A percentile compares a stretch with the other conserved stretches of the same genome.
These are phyloP conservation scores for Tulasnella sp. DNA, from an alignment of 768 basidiomycete genomes.

Conservation along the genomic window DNA sequence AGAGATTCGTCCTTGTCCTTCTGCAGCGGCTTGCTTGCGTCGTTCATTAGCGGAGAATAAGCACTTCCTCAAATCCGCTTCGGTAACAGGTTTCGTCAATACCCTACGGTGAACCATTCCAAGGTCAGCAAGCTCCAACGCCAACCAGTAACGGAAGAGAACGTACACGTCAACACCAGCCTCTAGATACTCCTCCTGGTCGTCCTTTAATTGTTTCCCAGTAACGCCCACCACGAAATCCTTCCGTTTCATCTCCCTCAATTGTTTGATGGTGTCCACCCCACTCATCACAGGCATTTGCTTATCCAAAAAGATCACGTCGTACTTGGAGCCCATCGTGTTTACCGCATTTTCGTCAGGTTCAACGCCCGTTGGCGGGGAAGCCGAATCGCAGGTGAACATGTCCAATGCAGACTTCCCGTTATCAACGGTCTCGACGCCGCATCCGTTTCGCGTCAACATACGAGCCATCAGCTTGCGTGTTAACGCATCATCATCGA, in stretches of 20 bases:
- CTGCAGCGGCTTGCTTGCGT: neutral
- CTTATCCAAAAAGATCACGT: constrained; percentile 36
- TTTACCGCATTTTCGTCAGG: too few relatives aligned
- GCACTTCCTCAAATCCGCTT: constrained; percentile 21
- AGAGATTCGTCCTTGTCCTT: too few relatives aligned
- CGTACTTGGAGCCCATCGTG: constrained; percentile 31
- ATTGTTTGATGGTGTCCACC: constrained; percentile 31
- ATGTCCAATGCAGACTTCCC: constrained; percentile 34
- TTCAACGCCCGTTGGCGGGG: too few relatives aligned
- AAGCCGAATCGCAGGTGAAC: constrained; percentile 3
- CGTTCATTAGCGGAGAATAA: constrained; percentile 21
- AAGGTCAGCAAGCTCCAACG: neutral
- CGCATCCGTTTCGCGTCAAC: constrained; percentile 35
- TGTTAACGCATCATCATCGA: constrained; percentile 38
- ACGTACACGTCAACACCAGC: constrained; percentile 32
- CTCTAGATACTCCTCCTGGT: constrained; percentile 32
- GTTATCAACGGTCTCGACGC: constrained; percentile 35
- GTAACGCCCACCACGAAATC: constrained; percentile 36
- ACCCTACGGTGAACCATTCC: constrained; percentile 7
- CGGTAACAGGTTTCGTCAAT: constrained; percentile 28
- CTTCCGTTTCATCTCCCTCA: constrained; percentile 31
- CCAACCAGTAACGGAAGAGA: neutral
- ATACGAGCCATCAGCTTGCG: constrained; percentile 36
- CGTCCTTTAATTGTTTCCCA: too few relatives aligned
- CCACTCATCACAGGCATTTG: constrained; percentile 33